Evolutionary conservation across 164 flowering plant species (phyloP), one percentile per base, ranked within the genome.

Genomic region (Aristolochia contorta): DNA sequence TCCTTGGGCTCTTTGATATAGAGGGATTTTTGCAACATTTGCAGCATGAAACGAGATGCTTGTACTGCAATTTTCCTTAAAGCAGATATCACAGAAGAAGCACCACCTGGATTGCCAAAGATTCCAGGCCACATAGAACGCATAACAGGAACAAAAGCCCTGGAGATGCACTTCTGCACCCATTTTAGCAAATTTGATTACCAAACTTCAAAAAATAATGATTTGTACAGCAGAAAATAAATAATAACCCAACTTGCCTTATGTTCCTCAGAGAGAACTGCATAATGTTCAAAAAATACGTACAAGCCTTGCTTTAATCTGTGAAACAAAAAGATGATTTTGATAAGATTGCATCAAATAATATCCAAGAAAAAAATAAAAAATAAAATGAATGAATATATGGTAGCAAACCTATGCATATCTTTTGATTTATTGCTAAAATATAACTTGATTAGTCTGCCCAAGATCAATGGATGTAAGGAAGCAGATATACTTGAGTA

Each of bases 81-180:
- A 62, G 78, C 82, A 49, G 96, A 89, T 57, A 94, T 81, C 59
- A 73, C 61, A 41, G 58, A 2, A 0, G 88, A 13, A 61, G 96
- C 78, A 51, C 93, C 91, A 25, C 84, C 80, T 7, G 81, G 53
- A 75, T 77, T 87, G 8, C 85, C 87, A 65, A 77, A 57, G 63
- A 91, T 78, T 15, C 96, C 97, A 1, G 99, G 99, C 99, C 97
- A 94, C 85, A 87, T 65, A 54, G 89, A 79, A 33, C 85, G 89
- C 80, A 87, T 80, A 51, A 77, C 90, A 30, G 84, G 85, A 68
- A 94, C 62, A 62, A 91, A 91, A n/a, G 99, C 78, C 76, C 79
- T 78, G 25, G 90, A 91, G 60, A 94, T 54, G 68, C 74, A 78
- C 62, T 76, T 85, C 99, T 94, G 90, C 73, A 75, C 15, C 57